These are phyloP conservation scores for Neofusicoccum parvum DNA, from an alignment of 2,329 filamentous ascomycete genomes.

Conservation along the genomic window DNA sequence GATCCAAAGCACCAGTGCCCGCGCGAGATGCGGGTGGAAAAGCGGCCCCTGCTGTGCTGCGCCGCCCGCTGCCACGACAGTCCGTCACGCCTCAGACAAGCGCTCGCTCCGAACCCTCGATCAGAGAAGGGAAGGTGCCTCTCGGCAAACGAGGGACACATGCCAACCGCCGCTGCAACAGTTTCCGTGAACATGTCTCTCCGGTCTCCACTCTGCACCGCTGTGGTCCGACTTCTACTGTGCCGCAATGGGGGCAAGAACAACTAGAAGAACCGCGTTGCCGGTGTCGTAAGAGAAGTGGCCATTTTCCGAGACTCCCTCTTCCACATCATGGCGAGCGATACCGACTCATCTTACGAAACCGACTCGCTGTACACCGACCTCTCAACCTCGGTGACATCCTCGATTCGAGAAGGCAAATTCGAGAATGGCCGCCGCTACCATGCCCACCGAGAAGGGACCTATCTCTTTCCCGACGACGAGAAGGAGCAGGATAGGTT, in stretches of 20 bases:
- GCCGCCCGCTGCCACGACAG: background rate
- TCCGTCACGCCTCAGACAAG: background rate
- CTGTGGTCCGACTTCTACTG: background rate
- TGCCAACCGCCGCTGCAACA: background rate
- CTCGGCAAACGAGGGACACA: background rate
- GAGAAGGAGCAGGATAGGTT: slow-evolving; percentile 40
- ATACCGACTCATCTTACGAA: background rate
- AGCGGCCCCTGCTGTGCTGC: background rate
- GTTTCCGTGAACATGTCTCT: background rate
- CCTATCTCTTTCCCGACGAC: slow-evolving; percentile 39
- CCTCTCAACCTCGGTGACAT: background rate
- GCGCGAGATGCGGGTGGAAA: background rate
- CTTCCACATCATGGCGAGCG: background rate
- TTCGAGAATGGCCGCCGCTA: slow-evolving; percentile 31
- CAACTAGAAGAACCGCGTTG: background rate
- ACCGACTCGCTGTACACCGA: background rate
- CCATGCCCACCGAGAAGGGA: slow-evolving; percentile 39
- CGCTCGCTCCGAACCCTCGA: background rate
- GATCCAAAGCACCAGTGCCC: no score
- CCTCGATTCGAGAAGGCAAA: background rate
- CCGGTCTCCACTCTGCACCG: background rate
- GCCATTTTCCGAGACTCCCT: background rate
- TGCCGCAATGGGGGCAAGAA: background rate
- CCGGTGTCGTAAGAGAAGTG: no score
- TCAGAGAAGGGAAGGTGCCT: background rate